Conservation (phyloP, 2,329 filamentous ascomycete species). For the Trichoderma polysporum region DNA sequence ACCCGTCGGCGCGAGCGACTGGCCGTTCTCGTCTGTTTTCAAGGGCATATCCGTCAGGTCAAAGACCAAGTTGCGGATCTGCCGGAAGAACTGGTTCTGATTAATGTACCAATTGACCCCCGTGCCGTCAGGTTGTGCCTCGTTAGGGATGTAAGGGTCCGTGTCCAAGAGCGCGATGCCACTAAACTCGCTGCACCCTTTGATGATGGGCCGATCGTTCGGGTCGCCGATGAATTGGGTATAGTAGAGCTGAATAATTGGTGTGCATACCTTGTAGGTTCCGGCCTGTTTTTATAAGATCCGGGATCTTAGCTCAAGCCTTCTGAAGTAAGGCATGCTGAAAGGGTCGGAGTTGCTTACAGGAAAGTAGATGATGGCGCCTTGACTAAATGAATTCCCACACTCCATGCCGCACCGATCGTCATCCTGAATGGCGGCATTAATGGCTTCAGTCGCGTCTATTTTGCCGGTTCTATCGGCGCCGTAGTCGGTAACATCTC, state of each 20-base stretch:
- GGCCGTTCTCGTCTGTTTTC: too few species aligned
- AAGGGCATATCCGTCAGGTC: slow-evolving; percentile 37
- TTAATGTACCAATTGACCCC: slow-evolving; percentile 72
- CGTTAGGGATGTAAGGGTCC: slow-evolving; percentile 76
- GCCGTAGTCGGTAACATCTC: too few species aligned
- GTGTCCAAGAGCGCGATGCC: slow-evolving; percentile 89
- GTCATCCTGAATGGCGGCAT: too few species aligned
- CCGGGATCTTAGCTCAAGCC: too few species aligned
- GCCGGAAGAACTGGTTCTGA: slow-evolving; percentile 81
- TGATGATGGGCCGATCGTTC: slow-evolving; percentile 68
- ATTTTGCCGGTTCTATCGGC: too few species aligned
- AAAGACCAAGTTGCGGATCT: slow-evolving; percentile 77
- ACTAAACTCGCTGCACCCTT: slow-evolving; percentile 67
- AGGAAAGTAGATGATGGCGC: slow-evolving; percentile 31
- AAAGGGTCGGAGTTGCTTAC: too few species aligned
- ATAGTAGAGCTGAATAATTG: slow-evolving; percentile 22
- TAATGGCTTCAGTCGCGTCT: too few species aligned
- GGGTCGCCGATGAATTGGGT: slow-evolving; percentile 55
- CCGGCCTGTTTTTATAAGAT: slow-evolving; percentile 8
- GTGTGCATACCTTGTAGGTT: slow-evolving; percentile 24
- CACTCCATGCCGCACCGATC: neutral
- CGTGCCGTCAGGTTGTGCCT: too few species aligned
- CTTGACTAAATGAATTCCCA: neutral
- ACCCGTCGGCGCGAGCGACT: too few species aligned
- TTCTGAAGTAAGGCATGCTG: too few species aligned